Conservation (phyloP, 345 rosid genomes). For the Sapria himalayana region DNA sequence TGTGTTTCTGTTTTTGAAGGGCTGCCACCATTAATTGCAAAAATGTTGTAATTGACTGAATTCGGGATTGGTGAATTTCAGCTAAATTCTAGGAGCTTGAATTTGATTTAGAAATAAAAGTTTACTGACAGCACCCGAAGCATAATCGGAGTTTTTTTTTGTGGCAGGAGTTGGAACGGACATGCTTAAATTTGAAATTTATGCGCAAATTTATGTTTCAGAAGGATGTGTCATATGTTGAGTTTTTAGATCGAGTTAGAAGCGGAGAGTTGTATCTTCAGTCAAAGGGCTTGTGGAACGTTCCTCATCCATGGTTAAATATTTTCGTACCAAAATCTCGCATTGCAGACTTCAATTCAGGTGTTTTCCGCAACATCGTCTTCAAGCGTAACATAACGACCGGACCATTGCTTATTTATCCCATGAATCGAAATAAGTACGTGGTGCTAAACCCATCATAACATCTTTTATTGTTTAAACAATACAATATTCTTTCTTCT, state of each 20-base stretch:
- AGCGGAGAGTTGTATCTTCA: constrained; percentile 43
- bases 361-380: constrained; percentile 42
- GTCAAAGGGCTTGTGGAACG: constrained; percentile 61
- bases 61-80: too few species aligned
- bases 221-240: constrained; percentile 17
- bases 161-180: constrained; percentile 19
- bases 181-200: constrained; percentile 10
- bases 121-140: too few species aligned
- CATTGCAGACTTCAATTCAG: constrained; percentile 36
- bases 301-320: constrained; percentile 96
- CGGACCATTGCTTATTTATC: constrained; percentile 56
- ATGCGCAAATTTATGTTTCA: constrained; percentile 9
- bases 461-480: too few species aligned
- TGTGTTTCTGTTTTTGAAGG: too few species aligned
- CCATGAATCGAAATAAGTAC: constrained; percentile 63
- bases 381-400: constrained; percentile 44
- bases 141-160: too few species aligned
- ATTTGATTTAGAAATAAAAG: too few species aligned
- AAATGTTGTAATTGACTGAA: too few species aligned
- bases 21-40: too few species aligned
- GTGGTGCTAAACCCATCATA: too few species aligned
- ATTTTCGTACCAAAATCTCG: constrained; percentile 58
- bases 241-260: constrained; percentile 62
- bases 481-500: too few species aligned
- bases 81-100: too few species aligned